Conservation (phyloP, 768 basidiomycete species). For the Lyophyllum decastes region DNA sequence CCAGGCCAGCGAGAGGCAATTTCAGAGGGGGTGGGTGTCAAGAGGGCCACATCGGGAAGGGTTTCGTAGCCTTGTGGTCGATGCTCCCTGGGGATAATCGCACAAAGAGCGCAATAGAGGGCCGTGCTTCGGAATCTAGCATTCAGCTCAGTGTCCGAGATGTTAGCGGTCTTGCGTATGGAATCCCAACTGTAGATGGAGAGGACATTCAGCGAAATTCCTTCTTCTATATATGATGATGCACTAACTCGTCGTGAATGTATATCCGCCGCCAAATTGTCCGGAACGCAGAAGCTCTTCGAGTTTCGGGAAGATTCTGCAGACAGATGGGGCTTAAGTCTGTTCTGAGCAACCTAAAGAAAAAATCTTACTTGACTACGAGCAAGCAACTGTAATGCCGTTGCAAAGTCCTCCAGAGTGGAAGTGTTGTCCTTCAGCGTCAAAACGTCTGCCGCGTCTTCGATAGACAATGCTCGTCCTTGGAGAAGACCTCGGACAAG, state of each 20-base stretch:
- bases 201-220: not conserved
- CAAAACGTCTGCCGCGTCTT: conserved; percentile 82
- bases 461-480: conserved; percentile 72
- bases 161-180: conserved; percentile 71
- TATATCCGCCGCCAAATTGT: conserved; percentile 89
- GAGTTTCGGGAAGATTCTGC: conserved; percentile 69
- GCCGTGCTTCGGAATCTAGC: conserved; percentile 74
- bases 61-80: conserved; percentile 52
- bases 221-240: not conserved
- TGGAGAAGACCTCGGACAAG: conserved; percentile 69
- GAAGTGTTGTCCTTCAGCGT: conserved; percentile 80
- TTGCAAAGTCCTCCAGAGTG: conserved; percentile 63
- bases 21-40: conserved; percentile 58
- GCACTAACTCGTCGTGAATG: conserved; percentile 81
- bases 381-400: conserved; percentile 66
- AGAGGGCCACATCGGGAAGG: conserved; percentile 57
- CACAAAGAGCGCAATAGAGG: conserved; percentile 64
- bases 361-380: conserved; percentile 47
- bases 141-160: conserved; percentile 78
- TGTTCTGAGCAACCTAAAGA: not conserved
- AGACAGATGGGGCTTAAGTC: not conserved
- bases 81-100: conserved; percentile 42
- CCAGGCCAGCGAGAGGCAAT: conserved; percentile 76
- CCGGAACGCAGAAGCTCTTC: conserved; percentile 68
- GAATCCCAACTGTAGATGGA: conserved; percentile 63